Conservation (phyloP, 345 rosid species). For the Psidium guajava region DNA sequence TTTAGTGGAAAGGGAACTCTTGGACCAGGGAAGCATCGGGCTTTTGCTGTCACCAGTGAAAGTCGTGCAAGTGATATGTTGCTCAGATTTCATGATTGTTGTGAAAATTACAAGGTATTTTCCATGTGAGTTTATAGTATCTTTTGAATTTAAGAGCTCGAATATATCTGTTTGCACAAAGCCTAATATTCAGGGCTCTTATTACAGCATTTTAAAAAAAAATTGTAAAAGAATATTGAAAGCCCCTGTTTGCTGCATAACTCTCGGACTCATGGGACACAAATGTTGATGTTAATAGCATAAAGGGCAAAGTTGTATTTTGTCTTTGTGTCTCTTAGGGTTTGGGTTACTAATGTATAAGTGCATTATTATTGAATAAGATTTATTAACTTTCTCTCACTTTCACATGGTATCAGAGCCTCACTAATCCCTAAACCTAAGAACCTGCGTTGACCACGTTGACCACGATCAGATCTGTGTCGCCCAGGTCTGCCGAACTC, state of each 20-base stretch:
- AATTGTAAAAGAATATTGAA: background rate
- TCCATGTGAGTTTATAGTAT: background rate
- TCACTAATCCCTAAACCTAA: too few species aligned
- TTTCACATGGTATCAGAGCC: too few species aligned
- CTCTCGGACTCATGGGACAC: background rate
- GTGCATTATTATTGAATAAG: too few species aligned
- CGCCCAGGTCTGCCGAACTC: too few species aligned
- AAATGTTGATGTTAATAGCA: too few species aligned
- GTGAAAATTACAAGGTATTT: slow-evolving; percentile 86
- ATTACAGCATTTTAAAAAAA: background rate
- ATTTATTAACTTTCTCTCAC: too few species aligned
- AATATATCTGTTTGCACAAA: background rate
- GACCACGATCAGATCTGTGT: too few species aligned
- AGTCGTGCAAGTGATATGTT: slow-evolving; percentile 81
- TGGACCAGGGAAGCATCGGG: slow-evolving; percentile 72
- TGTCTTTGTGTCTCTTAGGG: too few species aligned
- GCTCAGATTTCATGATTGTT: slow-evolving; percentile 74
- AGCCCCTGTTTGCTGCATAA: background rate
- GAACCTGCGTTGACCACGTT: too few species aligned
- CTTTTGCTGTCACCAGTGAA: slow-evolving; percentile 83
- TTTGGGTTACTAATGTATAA: too few species aligned
- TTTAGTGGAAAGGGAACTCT: slow-evolving; percentile 67
- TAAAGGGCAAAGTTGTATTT: too few species aligned
- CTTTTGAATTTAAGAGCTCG: background rate
- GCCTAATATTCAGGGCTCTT: background rate